Base-by-base conservation (phyloP, 176 grass and related monocot genomes). In the Hordeum marinum region DNA sequence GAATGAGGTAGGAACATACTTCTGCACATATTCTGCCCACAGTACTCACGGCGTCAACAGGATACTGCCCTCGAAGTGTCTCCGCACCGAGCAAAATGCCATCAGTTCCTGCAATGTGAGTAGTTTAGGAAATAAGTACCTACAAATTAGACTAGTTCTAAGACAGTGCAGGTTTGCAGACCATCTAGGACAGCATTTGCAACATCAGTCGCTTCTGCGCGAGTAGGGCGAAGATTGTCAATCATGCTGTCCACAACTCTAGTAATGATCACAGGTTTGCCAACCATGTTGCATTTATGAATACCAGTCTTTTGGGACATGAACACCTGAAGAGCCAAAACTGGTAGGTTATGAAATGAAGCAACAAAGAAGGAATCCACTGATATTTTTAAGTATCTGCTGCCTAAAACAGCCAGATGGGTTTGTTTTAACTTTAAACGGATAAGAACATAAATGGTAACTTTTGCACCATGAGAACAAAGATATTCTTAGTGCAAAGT, bases 111-210 rank as follows among this genome's bases (percentile, higher is more conserved):
- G 87, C 5, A 81, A 86, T 78, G 78, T 68, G 43, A 68, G 40
- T 13, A 82, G 29, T 59, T 83, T 36, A 37, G 17, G 3, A 60
- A 55, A 55, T 82, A 67, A 86, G 52, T 52, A 32, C 72, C 72
- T 75, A 73, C 23, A 64, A 39, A 63, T 50, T 46, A 23, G 70
- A 59, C 5, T 69, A 12, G 69, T 45, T 25, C 15, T 54, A 85
- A 74, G 84, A 32, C 46, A 79, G 40, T 68, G n/a, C 64, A 80
- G 9, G 57, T 67, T 4, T 54, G 79, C 80, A 32, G 15, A 98
- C 96, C 96, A 92, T 98, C 96, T 68, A 98, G 90, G 42, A 98
- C 91, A 78, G 94, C 94, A 87, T 97, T 97, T 87, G 94, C 94
- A 57, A 97, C 96, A 89, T 98, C 96, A 86, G 93, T 98, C 3